Base-by-base conservation (phyloP, 768 basidiomycete genomes). In the Lepiota brunneoincarnata region DNA sequence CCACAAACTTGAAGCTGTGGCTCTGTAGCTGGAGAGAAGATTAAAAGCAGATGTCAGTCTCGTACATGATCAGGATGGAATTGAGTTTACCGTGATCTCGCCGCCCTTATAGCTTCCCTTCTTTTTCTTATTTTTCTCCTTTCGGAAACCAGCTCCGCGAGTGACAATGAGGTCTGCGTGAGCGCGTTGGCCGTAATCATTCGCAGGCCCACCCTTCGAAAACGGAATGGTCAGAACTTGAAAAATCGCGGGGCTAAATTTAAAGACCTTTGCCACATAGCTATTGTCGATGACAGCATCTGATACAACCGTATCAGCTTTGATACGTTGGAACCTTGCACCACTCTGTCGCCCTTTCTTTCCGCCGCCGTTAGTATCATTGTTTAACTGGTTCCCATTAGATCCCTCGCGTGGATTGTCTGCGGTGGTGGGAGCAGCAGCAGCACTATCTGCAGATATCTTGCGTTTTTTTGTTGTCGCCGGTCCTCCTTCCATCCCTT, bases 61-160 rank as follows among this genome's bases (percentile, higher is more conserved):
- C 31, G 7, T 10, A 31, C 31, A 31, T 9, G 31, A 31, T 9
- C 7, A 31, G 7, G 7, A 31, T 2, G 11, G 7, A 31, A 9
- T 31, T 41, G 55, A 55, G 69, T 81, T 67, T 59, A 95, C 93
- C 44, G 94, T 96, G 57, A 99, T 99, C 65, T 95, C 91, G 37
- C 96, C 96, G 11, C 96, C 94, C 41, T 83, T 82, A 70, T 98
- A 98, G 57, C 88, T 93, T 2, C 94, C 96, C 62, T 90, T 77
- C 74, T 99, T 99, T 75, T 98, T 98, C 83, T 98, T 99, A 75
- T 97, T 98, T 73, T 99, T 99, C 78, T 97, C 96, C 71, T 98
- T 99, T 51, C 93, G 81, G 77, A 99, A 99, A 2, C 93, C 93
- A 44, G 91, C 88, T 2, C 96, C 96, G 1, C 94, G 83, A 2